Base-by-base conservation (phyloP, 306 rosid genomes). In the Quercus mongolica region DNA sequence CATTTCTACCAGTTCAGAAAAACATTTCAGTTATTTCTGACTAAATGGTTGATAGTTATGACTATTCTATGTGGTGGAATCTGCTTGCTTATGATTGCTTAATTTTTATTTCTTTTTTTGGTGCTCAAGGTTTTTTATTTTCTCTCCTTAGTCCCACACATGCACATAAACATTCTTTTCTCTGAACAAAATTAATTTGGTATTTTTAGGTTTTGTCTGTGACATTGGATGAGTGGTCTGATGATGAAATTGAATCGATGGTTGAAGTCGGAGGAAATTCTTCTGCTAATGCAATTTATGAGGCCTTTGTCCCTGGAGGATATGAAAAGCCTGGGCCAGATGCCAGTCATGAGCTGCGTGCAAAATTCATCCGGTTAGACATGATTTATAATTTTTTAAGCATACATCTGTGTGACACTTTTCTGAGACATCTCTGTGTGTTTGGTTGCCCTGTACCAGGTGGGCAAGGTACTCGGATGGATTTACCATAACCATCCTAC, bases 181-280 rank as follows among this genome's bases (percentile, higher is more conserved):
- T 71, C 49, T 73, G 21, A 67, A 81, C 41, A 20, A 38, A 59
- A 5, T 77, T 80, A 70, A 79, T 56, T 76, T 83, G 88, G 70
- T 77, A 73, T 79, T 18, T 79, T 75, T 86, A 96, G 99, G 97
- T 96, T 82, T 82, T 93, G 83, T 96, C 99, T 1, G 97, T 93
- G 85, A 87, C 99, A 44, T 76, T 96, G 86, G 99, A 96, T 84
- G 98, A 96, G 38, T 96, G 99, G 99, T 89, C 96, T 68, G 94
- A 93, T 25, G 99, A 93, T 62, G 99, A 93, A 89, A 86, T 96
- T 83, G 96, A 93, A 74, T 82, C 98, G 23, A 90, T 96, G 99
- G 69, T 90, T 63, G 98, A 96, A 87, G 94, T 96, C 69, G 99
- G 99, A 64, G 99, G 99, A 74, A 96, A 96, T 83, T 80, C 93